Percentiles rank a stretch among this genome's conserved stretches.
Conservation (phyloP, 2,329 filamentous ascomycete genomes). For the Xylariaceae sp. region DNA sequence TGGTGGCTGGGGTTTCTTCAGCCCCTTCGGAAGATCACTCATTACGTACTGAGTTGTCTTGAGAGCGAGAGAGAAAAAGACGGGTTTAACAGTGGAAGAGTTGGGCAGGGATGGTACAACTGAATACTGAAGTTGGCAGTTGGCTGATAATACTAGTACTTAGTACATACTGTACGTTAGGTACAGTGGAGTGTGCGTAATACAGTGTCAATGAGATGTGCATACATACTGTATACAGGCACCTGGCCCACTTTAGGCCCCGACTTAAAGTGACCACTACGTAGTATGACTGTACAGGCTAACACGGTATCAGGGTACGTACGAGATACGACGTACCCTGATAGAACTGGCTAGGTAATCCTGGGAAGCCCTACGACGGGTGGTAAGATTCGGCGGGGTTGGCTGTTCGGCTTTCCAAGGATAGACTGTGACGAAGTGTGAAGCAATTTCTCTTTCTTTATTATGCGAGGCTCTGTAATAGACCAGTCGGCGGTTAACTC, state of each 20-base stretch:
- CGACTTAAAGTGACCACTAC: not conserved
- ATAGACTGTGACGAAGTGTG: constrained; percentile 14
- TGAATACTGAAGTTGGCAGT: not conserved
- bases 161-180: too few species aligned
- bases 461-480: constrained; percentile 22
- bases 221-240: not conserved
- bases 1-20: constrained; percentile 1
- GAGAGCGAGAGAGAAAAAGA: not conserved
- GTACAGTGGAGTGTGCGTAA: not conserved
- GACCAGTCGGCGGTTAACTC: constrained; percentile 20
- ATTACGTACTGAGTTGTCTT: not conserved
- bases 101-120: not conserved
- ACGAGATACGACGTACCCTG: not conserved
- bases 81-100: too few species aligned
- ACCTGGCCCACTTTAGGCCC: not conserved
- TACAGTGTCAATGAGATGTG: not conserved
- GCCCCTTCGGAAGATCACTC: not conserved
- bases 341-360: not conserved
- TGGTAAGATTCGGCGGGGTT: constrained; percentile 29
- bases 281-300: too few species aligned
- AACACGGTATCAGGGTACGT: too few species aligned
- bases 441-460: constrained; percentile 21
- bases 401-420: constrained; percentile 25
- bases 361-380: constrained; percentile 2
- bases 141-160: too few species aligned